These are phyloP conservation scores for Didymella arachidicola DNA, from an alignment of 2,329 filamentous ascomycete genomes.

Conservation along the genomic window DNA sequence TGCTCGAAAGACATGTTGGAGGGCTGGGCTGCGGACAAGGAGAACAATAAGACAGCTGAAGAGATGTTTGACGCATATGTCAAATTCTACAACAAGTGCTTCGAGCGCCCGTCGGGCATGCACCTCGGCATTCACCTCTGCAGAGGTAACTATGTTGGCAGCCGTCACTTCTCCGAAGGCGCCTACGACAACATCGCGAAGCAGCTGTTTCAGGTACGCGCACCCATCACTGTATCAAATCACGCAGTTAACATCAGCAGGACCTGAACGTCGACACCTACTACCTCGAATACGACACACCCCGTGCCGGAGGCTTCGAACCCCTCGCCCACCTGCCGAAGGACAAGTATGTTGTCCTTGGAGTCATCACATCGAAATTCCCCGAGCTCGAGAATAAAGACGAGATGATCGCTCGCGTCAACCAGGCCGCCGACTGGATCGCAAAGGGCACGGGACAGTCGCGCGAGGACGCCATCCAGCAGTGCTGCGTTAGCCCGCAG, in stretches of 20 bases:
- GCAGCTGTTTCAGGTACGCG: slow-evolving; percentile 49
- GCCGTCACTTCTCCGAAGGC: slow-evolving; percentile 57
- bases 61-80: slow-evolving; percentile 79
- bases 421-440: slow-evolving; percentile 68
- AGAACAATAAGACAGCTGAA: slow-evolving; percentile 73
- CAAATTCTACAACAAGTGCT: slow-evolving; percentile 75
- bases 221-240: not conserved
- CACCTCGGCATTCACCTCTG: slow-evolving; percentile 81
- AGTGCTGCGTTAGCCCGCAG: slow-evolving; percentile 58
- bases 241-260: slow-evolving; percentile 22
- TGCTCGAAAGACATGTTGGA: slow-evolving; percentile 50
- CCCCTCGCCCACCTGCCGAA: slow-evolving; percentile 55
- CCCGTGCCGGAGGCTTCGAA: slow-evolving; percentile 58
- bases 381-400: slow-evolving; percentile 56
- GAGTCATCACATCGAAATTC: slow-evolving; percentile 58
- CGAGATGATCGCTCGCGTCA: slow-evolving; percentile 57
- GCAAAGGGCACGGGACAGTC: slow-evolving; percentile 71
- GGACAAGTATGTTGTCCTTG: slow-evolving; percentile 58
- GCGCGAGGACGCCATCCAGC: slow-evolving; percentile 71
- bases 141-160: slow-evolving; percentile 59
- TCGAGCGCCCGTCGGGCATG: slow-evolving; percentile 71
- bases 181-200: slow-evolving; percentile 58
- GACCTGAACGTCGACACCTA: slow-evolving; percentile 52
- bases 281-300: slow-evolving; percentile 57
- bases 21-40: slow-evolving; percentile 63